Conservation (phyloP, 2,329 filamentous ascomycete genomes). For the Alternaria solani region DNA sequence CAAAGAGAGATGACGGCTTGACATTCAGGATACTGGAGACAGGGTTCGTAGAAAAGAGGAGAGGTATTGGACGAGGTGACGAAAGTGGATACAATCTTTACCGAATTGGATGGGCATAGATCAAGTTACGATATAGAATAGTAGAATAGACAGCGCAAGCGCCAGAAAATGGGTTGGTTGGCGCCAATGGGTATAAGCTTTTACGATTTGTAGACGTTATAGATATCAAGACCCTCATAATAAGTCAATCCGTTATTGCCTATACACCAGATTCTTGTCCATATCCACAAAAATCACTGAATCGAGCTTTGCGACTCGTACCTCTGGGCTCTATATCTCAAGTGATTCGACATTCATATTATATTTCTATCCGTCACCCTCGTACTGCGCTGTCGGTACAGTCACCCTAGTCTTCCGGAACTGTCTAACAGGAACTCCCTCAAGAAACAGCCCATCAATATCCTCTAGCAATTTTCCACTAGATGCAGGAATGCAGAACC, state of each 20-base stretch:
- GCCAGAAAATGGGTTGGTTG: not conserved
- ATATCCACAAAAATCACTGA: not conserved
- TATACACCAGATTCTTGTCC: not conserved
- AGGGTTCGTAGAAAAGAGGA: conserved; percentile 37
- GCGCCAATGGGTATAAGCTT: not conserved
- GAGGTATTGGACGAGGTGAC: conserved; percentile 45
- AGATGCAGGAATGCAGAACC: not conserved
- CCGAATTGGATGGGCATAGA: conserved; percentile 42
- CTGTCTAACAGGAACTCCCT: not conserved
- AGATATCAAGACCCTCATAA: not conserved
- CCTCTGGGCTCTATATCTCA: not conserved
- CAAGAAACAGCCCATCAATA: not conserved
- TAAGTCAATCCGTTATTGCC: not conserved
- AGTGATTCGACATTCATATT: not conserved
- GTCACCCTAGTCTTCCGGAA: not conserved
- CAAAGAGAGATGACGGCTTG: conserved; percentile 22
- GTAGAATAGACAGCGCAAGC: conserved; percentile 1
- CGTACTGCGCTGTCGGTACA: not conserved
- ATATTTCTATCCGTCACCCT: not conserved
- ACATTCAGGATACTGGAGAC: conserved; percentile 37
- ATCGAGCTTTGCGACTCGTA: not conserved
- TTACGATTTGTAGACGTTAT: not conserved
- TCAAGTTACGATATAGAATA: not conserved
- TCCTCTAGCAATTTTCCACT: not conserved
- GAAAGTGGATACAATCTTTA: conserved; percentile 47